Evolutionary conservation across 1,284 basidiomycete species (phyloP).

Genomic region (Marasmius tenuissimus): DNA sequence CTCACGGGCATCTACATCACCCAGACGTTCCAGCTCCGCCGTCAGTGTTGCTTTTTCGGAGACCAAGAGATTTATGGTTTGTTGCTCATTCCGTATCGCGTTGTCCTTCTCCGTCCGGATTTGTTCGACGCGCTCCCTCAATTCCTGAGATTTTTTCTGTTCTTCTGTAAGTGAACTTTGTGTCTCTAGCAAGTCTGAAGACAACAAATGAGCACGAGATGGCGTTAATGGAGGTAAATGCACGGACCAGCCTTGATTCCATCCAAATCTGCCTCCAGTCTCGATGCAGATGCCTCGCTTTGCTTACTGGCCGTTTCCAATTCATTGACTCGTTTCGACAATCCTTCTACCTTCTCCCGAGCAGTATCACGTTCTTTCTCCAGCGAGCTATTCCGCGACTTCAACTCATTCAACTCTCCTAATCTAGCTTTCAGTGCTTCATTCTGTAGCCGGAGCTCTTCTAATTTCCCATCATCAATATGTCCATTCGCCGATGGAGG

Average conservation of each 20-base stretch:
- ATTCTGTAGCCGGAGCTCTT: not conserved
- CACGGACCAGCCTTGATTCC: conserved; percentile 4
- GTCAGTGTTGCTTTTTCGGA: conserved; percentile 66
- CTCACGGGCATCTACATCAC: conserved; percentile 52
- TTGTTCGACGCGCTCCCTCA: conserved; percentile 32
- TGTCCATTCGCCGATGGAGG: not conserved
- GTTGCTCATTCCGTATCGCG: conserved; percentile 53
- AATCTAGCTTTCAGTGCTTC: not conserved
- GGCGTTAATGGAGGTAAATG: not conserved
- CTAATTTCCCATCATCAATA: not conserved
- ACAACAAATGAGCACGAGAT: not conserved
- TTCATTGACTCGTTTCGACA: not conserved
- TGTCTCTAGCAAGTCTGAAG: conserved; percentile 24
- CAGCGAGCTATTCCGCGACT: not conserved
- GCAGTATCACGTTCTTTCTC: not conserved
- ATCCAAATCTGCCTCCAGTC: conserved; percentile 2
- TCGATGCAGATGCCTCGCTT: not conserved
- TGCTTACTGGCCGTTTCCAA: not conserved
- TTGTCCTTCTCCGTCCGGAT: conserved; percentile 32
- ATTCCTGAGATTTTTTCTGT: conserved; percentile 21
- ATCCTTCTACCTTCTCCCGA: not conserved
- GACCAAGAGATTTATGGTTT: conserved; percentile 66
- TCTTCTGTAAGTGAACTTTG: conserved; percentile 29
- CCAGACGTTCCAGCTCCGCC: conserved; percentile 51
- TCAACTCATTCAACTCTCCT: not conserved